Evolutionary conservation across 1,284 basidiomycete genomes (phyloP), one percentile per base, ranked within the genome.

Genomic region (Gymnopus androsaceus): DNA sequence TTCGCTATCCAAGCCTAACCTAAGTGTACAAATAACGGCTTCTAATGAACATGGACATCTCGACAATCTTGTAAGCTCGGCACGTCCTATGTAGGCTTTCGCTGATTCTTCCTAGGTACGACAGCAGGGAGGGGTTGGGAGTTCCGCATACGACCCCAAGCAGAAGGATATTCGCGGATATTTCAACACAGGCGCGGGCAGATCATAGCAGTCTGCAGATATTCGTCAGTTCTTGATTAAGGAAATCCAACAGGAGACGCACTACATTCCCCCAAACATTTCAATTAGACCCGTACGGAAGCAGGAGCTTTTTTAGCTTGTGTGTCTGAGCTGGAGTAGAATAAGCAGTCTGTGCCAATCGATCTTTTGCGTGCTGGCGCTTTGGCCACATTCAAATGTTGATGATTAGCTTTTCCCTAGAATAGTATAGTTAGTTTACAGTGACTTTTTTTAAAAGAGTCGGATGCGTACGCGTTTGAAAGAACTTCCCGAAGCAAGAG

Each of bases 51-150:
- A 80, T 60, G 75, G 80, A 45, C 87, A 90, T 68, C 73, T 82
- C 25, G 67, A 75, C 42, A 72, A 73, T 25, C 70, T 90, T 27
- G 88, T 89, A 59, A 66, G 85, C 73, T 23, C 34, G 36, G 30
- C 28, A 44, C 21, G 34, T 17, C 31, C 28, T 49, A 33, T 23
- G 21, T 42, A 51, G 17, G 21, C 28, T 31, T 27, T 49, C 23
- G 49, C 51, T 45, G 56, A 42, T 48, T n/a, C 45, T 15, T 19
- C 45, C 21, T 62, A 90, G 88, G 81, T 80, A 59, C 82, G 90
- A 5, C 91, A 93, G 67, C 81, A 80, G 57, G 90, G 89, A 0
- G 92, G 92, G 0, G 87, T 92, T 42, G 88, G 90, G 3, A 87
- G 84, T 42, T 70, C 80, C 8, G 82, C 83, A 1, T 80, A 86